phyloP scores from a whole-genome alignment of 257 asterid genomes.

The Pogostemon cablin region DNA sequence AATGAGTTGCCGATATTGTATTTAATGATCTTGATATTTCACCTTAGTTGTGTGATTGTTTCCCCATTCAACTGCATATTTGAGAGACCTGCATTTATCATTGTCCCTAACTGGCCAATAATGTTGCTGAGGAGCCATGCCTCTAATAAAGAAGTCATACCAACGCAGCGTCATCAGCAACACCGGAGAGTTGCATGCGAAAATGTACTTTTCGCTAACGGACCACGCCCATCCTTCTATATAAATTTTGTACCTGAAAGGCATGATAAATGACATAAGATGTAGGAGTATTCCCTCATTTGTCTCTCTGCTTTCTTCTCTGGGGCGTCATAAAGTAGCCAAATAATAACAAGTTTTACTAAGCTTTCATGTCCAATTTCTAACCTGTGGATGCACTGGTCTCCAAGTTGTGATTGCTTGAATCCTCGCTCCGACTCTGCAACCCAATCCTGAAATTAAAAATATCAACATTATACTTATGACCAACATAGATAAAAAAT shows the following conservation, averaged over 20 bases:
- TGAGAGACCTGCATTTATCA: constrained; percentile 73
- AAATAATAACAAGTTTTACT: background rate
- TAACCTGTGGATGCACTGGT: constrained; percentile 71
- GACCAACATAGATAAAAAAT: background rate
- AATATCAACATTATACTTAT: background rate
- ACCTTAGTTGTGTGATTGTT: constrained; percentile 72
- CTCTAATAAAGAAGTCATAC: constrained; percentile 81
- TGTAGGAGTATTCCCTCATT: too few species aligned
- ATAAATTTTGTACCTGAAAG: constrained; percentile 75
- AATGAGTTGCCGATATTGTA: background rate
- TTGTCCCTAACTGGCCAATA: constrained; percentile 81
- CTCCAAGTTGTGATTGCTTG: constrained; percentile 59
- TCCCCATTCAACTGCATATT: constrained; percentile 89
- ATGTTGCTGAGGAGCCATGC: constrained; percentile 72
- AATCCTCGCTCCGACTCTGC: constrained; percentile 53
- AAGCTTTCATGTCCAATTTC: background rate
- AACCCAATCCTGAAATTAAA: constrained; percentile 56
- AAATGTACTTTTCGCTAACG: constrained; percentile 80
- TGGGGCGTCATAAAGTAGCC: background rate
- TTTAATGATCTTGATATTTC: background rate
- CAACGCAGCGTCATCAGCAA: constrained; percentile 64
- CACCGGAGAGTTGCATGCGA: constrained; percentile 83
- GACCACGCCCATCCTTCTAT: constrained; percentile 95
- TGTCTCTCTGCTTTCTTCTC: too few species aligned
- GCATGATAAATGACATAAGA: background rate